A percentile compares a stretch with the other conserved stretches of the same genome.
phyloP scores from a whole-genome alignment of 176 grass and related monocot species.

The Lolium rigidum region DNA sequence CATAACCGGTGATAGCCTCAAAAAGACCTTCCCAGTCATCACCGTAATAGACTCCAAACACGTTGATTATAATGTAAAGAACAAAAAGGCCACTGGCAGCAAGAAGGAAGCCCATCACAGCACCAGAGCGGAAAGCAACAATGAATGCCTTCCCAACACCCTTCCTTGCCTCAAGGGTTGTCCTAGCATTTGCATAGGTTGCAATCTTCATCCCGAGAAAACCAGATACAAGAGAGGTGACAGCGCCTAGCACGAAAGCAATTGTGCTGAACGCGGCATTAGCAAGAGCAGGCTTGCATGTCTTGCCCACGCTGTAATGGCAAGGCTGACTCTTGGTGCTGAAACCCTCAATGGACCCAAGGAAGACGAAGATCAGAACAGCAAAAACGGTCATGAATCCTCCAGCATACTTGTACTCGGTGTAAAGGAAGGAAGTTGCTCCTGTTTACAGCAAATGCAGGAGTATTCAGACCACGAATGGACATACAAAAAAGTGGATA shows the following conservation, averaged over 20 bases:
- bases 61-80: slow-evolving; percentile 83
- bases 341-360: slow-evolving; percentile 93
- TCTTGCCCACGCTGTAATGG: slow-evolving; percentile 86
- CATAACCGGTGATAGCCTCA: slow-evolving; percentile 93
- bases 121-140: slow-evolving; percentile 88
- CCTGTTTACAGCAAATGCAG: slow-evolving; percentile 63
- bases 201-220: slow-evolving; percentile 99
- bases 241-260: slow-evolving; percentile 81
- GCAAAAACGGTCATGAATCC: slow-evolving; percentile 86
- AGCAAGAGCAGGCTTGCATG: slow-evolving; percentile 91
- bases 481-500: not conserved
- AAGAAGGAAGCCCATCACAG: slow-evolving; percentile 97
- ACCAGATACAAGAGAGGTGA: slow-evolving; percentile 91
- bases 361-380: slow-evolving; percentile 85
- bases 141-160: slow-evolving; percentile 96
- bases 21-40: slow-evolving; percentile 98
- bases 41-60: slow-evolving; percentile 89
- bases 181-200: slow-evolving; percentile 90
- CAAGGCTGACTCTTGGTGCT: slow-evolving; percentile 86
- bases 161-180: slow-evolving; percentile 90
- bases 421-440: slow-evolving; percentile 92
- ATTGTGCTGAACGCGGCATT: slow-evolving; percentile 91
- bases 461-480: slow-evolving; percentile 19
- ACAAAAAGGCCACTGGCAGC: slow-evolving; percentile 95
- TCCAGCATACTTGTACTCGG: slow-evolving; percentile 90